phyloP scores from a whole-genome alignment of 768 basidiomycete species.

The Phylloporus sp. region DNA sequence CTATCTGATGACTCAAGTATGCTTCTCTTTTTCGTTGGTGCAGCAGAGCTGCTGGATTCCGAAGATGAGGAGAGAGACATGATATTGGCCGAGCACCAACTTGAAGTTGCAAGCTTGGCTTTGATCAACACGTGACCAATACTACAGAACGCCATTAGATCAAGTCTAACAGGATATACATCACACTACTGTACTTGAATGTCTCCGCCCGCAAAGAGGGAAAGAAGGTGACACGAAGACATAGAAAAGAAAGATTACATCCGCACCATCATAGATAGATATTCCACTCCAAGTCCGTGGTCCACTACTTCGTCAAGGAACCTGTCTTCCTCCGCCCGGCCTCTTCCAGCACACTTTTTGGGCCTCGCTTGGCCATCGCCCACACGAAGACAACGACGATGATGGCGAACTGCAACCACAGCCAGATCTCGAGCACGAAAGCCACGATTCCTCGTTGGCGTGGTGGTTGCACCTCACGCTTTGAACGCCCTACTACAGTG shows the following conservation, averaged over 20 bases:
- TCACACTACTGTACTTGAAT: conserved; percentile 20
- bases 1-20: conserved; percentile 14
- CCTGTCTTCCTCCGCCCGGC: conserved; percentile 31
- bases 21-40: conserved; percentile 23
- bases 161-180: conserved; percentile 15
- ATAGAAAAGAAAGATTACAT: conserved; percentile 5
- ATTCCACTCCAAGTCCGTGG: background rate
- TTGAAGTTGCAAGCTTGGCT: too few relatives aligned
- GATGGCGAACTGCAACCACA: conserved; percentile 78
- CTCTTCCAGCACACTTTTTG: conserved; percentile 60
- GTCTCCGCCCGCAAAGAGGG: conserved; percentile 9
- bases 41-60: conserved; percentile 29
- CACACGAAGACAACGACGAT: conserved; percentile 75
- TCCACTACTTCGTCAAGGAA: conserved; percentile 7
- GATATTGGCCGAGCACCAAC: background rate
- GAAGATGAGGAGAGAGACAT: conserved; percentile 26
- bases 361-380: conserved; percentile 76
- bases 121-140: background rate
- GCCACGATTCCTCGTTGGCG: conserved; percentile 34
- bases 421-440: conserved; percentile 70
- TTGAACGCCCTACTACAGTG: conserved; percentile 1
- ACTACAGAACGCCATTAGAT: conserved; percentile 10
- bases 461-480: conserved; percentile 8
- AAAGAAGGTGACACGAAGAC: background rate
- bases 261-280: conserved; percentile 3